Conservation (phyloP, 768 basidiomycete species). For the Macrolepiota fuliginosa region DNA sequence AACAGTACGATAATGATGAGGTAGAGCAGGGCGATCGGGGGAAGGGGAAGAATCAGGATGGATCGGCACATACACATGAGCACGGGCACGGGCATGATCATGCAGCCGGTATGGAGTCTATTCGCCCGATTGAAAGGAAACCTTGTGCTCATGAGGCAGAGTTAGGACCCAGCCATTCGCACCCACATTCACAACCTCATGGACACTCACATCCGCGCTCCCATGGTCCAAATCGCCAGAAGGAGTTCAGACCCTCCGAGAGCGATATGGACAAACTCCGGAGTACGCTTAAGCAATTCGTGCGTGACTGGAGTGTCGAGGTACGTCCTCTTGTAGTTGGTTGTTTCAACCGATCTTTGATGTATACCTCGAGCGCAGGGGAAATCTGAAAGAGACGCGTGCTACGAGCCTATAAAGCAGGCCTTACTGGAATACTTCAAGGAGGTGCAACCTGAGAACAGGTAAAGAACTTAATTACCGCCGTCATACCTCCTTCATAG, state of each 20-base stretch:
- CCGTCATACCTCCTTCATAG: neutral
- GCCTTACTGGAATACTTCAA: constrained; percentile 67
- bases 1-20: constrained; percentile 22
- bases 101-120: neutral
- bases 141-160: neutral
- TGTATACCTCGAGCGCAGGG: constrained; percentile 45
- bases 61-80: neutral
- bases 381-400: constrained; percentile 66
- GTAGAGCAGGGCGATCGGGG: constrained; percentile 12
- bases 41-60: neutral
- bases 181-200: constrained; percentile 21
- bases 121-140: neutral
- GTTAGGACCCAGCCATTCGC: constrained; percentile 16
- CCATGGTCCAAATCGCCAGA: constrained; percentile 26
- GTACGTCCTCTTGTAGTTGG: constrained; percentile 31
- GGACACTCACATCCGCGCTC: constrained; percentile 29
- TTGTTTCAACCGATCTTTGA: neutral
- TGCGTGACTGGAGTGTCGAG: constrained; percentile 89
- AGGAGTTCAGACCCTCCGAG: constrained; percentile 54
- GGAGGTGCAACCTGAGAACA: constrained; percentile 49
- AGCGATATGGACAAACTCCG: constrained; percentile 88
- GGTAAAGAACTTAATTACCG: constrained; percentile 33
- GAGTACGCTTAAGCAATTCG: constrained; percentile 90
- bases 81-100: neutral
- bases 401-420: constrained; percentile 80